Evolutionary conservation across 495 filamentous ascomycete species (phyloP).

Genomic region (Hypoxylon rickii): DNA sequence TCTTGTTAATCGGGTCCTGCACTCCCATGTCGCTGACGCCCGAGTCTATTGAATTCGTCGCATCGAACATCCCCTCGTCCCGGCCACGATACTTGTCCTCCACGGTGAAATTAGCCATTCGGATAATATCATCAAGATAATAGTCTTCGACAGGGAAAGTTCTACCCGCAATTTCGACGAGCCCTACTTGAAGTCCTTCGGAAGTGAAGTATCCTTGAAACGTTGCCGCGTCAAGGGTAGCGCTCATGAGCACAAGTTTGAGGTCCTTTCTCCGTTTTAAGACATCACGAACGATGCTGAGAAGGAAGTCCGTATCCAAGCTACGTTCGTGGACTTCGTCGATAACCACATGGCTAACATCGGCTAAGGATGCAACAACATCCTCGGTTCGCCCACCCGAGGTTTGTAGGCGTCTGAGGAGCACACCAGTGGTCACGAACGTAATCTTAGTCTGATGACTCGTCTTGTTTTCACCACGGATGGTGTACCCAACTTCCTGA

Average conservation of each 20-base stretch:
- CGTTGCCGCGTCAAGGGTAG: conserved; percentile 86
- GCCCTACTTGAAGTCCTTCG: conserved; percentile 64
- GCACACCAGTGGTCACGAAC: conserved; percentile 96
- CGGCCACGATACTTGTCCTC: conserved; percentile 39
- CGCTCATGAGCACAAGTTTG: conserved; percentile 97
- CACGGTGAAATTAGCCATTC: conserved; percentile 71
- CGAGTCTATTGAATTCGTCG: conserved; percentile 23
- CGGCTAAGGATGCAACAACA: conserved; percentile 76
- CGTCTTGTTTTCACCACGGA: conserved; percentile 84
- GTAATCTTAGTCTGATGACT: conserved; percentile 76
- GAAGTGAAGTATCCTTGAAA: conserved; percentile 85
- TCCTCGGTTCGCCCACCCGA: conserved; percentile 77
- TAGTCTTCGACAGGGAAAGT: conserved; percentile 90
- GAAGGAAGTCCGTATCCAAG: conserved; percentile 91
- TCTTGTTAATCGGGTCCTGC: conserved; percentile 61
- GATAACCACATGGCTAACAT: conserved; percentile 93
- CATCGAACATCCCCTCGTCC: conserved; percentile 43
- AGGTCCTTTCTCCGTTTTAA: conserved; percentile 75
- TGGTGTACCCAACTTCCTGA: conserved; percentile 91
- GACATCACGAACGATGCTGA: conserved; percentile 87
- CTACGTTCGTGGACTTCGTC: conserved; percentile 98
- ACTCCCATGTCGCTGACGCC: conserved; percentile 13
- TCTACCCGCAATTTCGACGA: conserved; percentile 84
- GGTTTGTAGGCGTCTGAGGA: conserved; percentile 85
- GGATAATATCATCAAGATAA: conserved; percentile 87